Evolutionary conservation across 116 monocot species (phyloP).

Genomic region (Zostera marina): DNA sequence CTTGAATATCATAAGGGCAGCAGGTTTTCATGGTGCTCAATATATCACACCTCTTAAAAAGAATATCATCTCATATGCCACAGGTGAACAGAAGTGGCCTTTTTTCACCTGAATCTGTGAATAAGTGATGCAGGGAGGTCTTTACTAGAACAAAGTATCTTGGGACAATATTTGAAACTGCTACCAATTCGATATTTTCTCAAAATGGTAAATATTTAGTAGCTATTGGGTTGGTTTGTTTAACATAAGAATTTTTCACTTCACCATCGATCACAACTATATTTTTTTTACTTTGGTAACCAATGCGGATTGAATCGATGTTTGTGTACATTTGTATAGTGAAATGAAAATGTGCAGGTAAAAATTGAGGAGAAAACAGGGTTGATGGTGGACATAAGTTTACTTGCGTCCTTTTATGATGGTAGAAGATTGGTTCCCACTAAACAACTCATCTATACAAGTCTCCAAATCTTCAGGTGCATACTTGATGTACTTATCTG

Average conservation of each 20-base stretch:
- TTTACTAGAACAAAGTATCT: no score
- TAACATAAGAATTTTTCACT: no score
- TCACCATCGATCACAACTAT: no score
- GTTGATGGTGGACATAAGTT: background rate
- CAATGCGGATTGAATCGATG: no score
- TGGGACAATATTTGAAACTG: no score
- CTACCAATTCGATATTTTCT: no score
- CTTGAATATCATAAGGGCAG: slow-evolving; percentile 71
- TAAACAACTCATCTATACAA: slow-evolving; percentile 45
- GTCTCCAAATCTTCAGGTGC: slow-evolving; percentile 46
- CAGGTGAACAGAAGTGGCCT: slow-evolving; percentile 70
- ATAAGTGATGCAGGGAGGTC: no score
- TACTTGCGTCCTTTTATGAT: slow-evolving; percentile 14
- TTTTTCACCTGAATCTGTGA: slow-evolving; percentile 29
- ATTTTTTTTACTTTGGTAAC: no score
- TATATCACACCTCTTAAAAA: slow-evolving; percentile 68
- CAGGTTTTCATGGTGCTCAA: slow-evolving; percentile 86
- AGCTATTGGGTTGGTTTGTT: no score
- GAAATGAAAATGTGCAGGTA: no score
- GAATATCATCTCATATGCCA: slow-evolving; percentile 82
- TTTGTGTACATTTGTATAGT: no score
- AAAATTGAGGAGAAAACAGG: background rate
- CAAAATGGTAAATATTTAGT: no score
- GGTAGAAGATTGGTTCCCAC: slow-evolving; percentile 26
- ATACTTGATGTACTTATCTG: slow-evolving; percentile 53